Conservation (phyloP, 805 yeast genomes). For the Ogataea nonfermentans region DNA sequence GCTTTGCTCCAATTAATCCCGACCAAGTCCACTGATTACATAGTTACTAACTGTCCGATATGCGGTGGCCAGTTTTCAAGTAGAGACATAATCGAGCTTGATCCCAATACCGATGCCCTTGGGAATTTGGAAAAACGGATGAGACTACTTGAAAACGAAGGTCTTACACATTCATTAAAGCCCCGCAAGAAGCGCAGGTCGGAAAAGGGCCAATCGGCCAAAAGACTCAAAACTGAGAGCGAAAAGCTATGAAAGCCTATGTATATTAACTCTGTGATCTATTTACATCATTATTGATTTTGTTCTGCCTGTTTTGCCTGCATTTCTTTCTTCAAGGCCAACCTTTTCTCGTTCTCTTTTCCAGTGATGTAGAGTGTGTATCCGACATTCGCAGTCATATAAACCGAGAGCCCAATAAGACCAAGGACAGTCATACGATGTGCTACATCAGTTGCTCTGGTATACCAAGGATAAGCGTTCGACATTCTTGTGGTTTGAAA, state of each 20-base stretch:
- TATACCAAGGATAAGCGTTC: constrained; percentile 68
- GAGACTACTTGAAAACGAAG: constrained; percentile 19
- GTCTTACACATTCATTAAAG: constrained; percentile 39
- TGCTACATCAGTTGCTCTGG: constrained; percentile 64
- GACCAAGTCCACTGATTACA: neutral
- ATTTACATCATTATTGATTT: constrained; percentile 14
- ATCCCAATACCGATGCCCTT: constrained; percentile 16
- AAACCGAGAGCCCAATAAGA: constrained; percentile 51
- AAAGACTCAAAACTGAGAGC: constrained; percentile 4
- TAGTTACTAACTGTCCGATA: constrained; percentile 37
- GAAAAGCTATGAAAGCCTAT: constrained; percentile 2
- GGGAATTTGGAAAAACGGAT: constrained; percentile 16
- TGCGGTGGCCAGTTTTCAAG: constrained; percentile 33
- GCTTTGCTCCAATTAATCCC: constrained; percentile 9
- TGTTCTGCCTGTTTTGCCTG: constrained; percentile 28
- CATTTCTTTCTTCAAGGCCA: constrained; percentile 32
- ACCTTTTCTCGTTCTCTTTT: constrained; percentile 46
- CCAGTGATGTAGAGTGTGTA: constrained; percentile 54
- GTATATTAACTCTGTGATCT: constrained; percentile 3
- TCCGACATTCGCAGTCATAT: constrained; percentile 51
- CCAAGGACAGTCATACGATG: constrained; percentile 73
- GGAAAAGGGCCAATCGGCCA: neutral
- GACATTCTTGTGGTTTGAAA: constrained; percentile 35
- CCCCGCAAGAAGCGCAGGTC: constrained; percentile 20
- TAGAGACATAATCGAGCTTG: constrained; percentile 35